phyloP scores from a whole-genome alignment of 2,329 filamentous ascomycete genomes.

The Dothistroma pini region DNA sequence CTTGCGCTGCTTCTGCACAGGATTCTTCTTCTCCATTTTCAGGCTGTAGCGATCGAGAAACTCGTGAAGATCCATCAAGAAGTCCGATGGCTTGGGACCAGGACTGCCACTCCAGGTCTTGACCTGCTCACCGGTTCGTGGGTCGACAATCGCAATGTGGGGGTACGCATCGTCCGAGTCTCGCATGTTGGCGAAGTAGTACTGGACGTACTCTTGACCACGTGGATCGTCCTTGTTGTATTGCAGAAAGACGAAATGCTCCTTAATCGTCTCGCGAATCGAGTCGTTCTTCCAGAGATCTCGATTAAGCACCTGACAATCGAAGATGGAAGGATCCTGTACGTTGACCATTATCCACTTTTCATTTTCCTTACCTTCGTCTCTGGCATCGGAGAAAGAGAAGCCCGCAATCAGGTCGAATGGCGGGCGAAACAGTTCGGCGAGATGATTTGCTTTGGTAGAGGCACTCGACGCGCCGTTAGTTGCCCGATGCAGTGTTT shows the following conservation, averaged over 20 bases:
- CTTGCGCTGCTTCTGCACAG: slow-evolving; percentile 73
- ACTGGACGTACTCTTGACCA: slow-evolving; percentile 77
- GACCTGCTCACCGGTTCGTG: slow-evolving; percentile 92
- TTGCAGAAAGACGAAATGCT: slow-evolving; percentile 95
- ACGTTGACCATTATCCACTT: slow-evolving; percentile 97
- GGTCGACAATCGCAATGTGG: slow-evolving; percentile 93
- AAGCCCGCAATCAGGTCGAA: slow-evolving; percentile 81
- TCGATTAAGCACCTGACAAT: slow-evolving; percentile 88
- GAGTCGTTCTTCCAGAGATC: slow-evolving; percentile 91
- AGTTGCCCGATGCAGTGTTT: slow-evolving; percentile 57
- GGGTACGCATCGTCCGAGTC: slow-evolving; percentile 89
- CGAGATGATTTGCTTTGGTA: slow-evolving; percentile 71
- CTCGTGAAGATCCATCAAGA: slow-evolving; percentile 86
- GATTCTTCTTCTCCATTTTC: slow-evolving; percentile 83
- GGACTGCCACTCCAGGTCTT: slow-evolving; percentile 91
- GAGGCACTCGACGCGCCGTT: slow-evolving; percentile 63
- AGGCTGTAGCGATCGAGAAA: slow-evolving; percentile 97
- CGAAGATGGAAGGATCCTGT: slow-evolving; percentile 88
- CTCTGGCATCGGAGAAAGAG: slow-evolving; percentile 78
- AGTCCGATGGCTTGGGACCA: slow-evolving; percentile 71
- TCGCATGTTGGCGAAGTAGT: slow-evolving; percentile 72
- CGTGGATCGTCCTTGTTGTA: slow-evolving; percentile 81
- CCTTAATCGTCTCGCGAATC: slow-evolving; percentile 74
- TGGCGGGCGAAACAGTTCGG: slow-evolving; percentile 88
- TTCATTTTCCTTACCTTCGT: slow-evolving; percentile 78